phyloP scores from a whole-genome alignment of 106 monocot genomes.

The Dioscorea zingiberensis region DNA sequence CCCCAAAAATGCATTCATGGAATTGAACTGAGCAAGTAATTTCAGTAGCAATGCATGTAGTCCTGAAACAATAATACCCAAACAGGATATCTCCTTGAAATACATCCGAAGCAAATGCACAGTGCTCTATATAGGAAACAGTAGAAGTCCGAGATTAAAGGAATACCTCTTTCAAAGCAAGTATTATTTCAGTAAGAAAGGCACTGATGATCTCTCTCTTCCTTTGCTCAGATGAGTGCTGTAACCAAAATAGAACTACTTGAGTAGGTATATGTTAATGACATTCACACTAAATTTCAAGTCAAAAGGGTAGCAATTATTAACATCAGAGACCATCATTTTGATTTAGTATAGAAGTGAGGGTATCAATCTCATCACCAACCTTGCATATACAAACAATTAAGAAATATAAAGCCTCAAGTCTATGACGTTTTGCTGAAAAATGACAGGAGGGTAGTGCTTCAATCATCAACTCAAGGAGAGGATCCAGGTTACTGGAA shows the following conservation, averaged over 20 bases:
- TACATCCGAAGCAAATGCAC: too few species aligned
- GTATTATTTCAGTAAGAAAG: constrained; percentile 89
- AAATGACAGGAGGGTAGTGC: constrained; percentile 61
- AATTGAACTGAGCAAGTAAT: too few species aligned
- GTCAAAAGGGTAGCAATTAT: too few species aligned
- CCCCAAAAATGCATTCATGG: too few species aligned
- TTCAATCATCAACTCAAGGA: constrained; percentile 56
- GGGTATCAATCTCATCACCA: neutral
- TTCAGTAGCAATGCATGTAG: too few species aligned
- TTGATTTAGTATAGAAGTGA: neutral
- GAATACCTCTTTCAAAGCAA: constrained; percentile 90
- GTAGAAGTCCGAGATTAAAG: neutral
- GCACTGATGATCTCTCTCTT: constrained; percentile 65
- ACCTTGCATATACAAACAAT: constrained; percentile 76
- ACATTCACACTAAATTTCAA: too few species aligned
- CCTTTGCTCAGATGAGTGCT: constrained; percentile 54
- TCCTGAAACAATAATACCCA: too few species aligned
- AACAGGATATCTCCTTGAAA: too few species aligned
- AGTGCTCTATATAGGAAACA: too few species aligned
- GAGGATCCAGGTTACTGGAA: constrained; percentile 46
- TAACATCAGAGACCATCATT: neutral
- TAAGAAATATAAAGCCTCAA: constrained; percentile 71
- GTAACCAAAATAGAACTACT: constrained; percentile 19
- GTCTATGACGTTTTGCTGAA: constrained; percentile 82
- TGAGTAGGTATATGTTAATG: too few species aligned